Conservation (phyloP, 257 asterid species). For the Gentiana macrophylla region DNA sequence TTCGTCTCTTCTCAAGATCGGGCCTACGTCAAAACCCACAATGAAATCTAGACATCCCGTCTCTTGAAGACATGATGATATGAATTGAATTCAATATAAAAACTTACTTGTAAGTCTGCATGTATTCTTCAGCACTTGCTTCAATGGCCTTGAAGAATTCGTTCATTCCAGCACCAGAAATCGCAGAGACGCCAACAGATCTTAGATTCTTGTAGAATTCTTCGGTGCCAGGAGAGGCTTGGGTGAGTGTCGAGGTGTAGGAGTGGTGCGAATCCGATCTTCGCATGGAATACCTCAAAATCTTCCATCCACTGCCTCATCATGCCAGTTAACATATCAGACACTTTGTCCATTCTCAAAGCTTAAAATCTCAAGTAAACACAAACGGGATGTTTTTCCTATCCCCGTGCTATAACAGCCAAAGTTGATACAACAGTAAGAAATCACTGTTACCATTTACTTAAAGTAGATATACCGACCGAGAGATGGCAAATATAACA, state of each 20-base stretch:
- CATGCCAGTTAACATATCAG: slow-evolving; percentile 1
- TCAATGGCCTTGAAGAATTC: slow-evolving; percentile 72
- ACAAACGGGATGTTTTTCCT: neutral
- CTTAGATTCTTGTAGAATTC: slow-evolving; percentile 77
- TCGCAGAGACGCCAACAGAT: slow-evolving; percentile 94
- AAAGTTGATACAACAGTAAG: too few relatives aligned
- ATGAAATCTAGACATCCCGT: neutral
- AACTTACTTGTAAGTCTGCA: slow-evolving; percentile 78
- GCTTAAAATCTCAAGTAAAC: neutral
- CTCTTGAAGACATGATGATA: neutral
- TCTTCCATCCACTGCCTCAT: slow-evolving; percentile 91
- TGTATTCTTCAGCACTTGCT: slow-evolving; percentile 80
- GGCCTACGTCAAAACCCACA: slow-evolving; percentile 30
- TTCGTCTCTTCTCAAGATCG: slow-evolving; percentile 85
- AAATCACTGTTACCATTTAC: too few relatives aligned
- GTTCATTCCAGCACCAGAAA: slow-evolving; percentile 84
- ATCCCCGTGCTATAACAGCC: too few relatives aligned
- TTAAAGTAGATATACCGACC: too few relatives aligned
- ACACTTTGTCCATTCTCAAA: neutral
- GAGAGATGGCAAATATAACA: too few relatives aligned
- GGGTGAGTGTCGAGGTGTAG: slow-evolving; percentile 76
- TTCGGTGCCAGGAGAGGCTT: slow-evolving; percentile 87
- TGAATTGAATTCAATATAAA: too few relatives aligned
- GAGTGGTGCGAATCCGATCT: slow-evolving; percentile 66
- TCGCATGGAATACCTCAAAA: slow-evolving; percentile 73